Percentiles rank a stretch among this genome's conserved stretches.
These are phyloP conservation scores for Geum urbanum DNA, from an alignment of 306 rosid species.

Conservation along the genomic window DNA sequence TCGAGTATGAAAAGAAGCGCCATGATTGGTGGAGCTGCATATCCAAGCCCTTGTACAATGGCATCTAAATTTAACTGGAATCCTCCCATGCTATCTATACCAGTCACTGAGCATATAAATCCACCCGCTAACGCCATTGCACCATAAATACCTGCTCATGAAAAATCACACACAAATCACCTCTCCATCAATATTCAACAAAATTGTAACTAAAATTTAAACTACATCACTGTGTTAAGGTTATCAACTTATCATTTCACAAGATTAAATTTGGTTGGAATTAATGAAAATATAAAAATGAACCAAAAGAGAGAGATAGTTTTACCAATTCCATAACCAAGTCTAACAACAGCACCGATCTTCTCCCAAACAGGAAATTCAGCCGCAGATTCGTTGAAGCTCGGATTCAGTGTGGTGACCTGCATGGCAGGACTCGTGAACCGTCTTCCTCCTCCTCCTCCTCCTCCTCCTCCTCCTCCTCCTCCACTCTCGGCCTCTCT, in stretches of 20 bases:
- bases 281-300: not conserved
- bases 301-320: not conserved
- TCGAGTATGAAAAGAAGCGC: conserved; percentile 91
- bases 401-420: conserved; percentile 60
- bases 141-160: conserved; percentile 73
- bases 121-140: conserved; percentile 92
- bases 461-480: conserved; percentile 21
- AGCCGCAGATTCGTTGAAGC: conserved; percentile 48
- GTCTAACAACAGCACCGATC: conserved; percentile 85
- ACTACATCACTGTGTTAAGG: not conserved
- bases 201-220: no score
- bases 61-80: conserved; percentile 80
- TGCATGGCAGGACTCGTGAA: conserved; percentile 74
- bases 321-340: conserved; percentile 88
- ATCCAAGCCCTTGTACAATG: conserved; percentile 78
- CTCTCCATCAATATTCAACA: not conserved
- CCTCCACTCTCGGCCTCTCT: conserved; percentile 35
- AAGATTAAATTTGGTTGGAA: not conserved
- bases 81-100: conserved; percentile 81
- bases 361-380: conserved; percentile 89
- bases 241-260: not conserved
- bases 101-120: conserved; percentile 79
- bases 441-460: conserved; percentile 28
- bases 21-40: conserved; percentile 94
- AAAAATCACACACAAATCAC: not conserved